Percentiles rank a stretch among this genome's conserved stretches.
phyloP scores from a whole-genome alignment of 2,329 filamentous ascomycete genomes.

The Exutisphaerella laricina region DNA sequence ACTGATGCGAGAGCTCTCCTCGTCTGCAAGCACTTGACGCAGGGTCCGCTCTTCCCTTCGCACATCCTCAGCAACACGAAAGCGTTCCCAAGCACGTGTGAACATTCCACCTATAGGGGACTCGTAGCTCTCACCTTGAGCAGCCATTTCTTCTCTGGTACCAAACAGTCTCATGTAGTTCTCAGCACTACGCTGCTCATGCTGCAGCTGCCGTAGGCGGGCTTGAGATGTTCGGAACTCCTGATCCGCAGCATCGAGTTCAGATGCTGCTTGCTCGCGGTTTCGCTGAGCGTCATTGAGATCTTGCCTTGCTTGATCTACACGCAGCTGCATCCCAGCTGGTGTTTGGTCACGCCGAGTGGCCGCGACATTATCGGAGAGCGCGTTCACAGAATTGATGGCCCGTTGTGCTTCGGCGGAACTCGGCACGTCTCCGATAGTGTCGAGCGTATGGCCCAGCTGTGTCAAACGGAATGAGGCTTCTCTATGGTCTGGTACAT shows the following conservation, averaged over 20 bases:
- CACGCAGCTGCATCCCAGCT: slow-evolving; percentile 26
- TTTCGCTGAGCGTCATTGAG: slow-evolving; percentile 30
- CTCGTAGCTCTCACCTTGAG: slow-evolving; percentile 42
- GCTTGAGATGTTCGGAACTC: slow-evolving; percentile 31
- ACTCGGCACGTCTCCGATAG: slow-evolving; percentile 21
- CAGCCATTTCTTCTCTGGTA: slow-evolving; percentile 43
- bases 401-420: slow-evolving; percentile 20
- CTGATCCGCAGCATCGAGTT: slow-evolving; percentile 32
- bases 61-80: slow-evolving; percentile 39
- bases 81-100: slow-evolving; percentile 40
- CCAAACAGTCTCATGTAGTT: slow-evolving; percentile 42
- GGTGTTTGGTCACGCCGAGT: slow-evolving; percentile 24
- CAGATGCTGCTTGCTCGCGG: slow-evolving; percentile 30
- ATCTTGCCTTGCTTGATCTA: slow-evolving; percentile 30
- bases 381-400: slow-evolving; percentile 21
- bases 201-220: slow-evolving; percentile 30
- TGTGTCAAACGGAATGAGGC: slow-evolving; percentile 27
- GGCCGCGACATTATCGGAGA: slow-evolving; percentile 11
- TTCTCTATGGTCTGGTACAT: slow-evolving; percentile 30
- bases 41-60: slow-evolving; percentile 32
- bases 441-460: slow-evolving; percentile 30
- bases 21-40: slow-evolving; percentile 30
- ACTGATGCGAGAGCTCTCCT: slow-evolving; percentile 24
- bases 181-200: slow-evolving; percentile 33
- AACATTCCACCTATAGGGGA: slow-evolving; percentile 47